Conservation (phyloP, 768 basidiomycete species). For the Agrocybe chaxingu region DNA sequence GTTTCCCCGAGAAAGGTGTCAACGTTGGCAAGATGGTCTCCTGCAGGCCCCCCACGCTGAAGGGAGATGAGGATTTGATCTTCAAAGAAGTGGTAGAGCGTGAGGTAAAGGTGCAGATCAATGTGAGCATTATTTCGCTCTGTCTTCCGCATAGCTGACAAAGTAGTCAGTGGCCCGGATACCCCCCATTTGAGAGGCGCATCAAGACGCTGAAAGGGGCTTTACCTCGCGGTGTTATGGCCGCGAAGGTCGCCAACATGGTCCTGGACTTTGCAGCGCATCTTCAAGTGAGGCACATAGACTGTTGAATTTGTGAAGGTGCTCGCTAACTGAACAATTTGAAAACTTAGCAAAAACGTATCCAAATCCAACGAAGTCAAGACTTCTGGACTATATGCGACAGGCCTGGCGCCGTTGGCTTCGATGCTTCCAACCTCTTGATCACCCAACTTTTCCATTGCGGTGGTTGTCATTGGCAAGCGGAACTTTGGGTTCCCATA, state of each 20-base stretch:
- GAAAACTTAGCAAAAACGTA: slow-evolving; percentile 15
- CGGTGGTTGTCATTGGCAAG: slow-evolving; percentile 40
- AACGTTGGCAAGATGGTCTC: slow-evolving; percentile 25
- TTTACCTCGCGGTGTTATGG: slow-evolving; percentile 27
- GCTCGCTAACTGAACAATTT: not conserved
- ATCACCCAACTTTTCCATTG: slow-evolving; percentile 37
- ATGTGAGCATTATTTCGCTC: slow-evolving; percentile 21
- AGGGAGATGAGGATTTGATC: slow-evolving; percentile 18
- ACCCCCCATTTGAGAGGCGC: slow-evolving; percentile 36
- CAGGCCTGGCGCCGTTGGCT: slow-evolving; percentile 5
- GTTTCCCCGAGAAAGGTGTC: slow-evolving; percentile 26
- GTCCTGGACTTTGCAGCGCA: slow-evolving; percentile 26
- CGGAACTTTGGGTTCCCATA: slow-evolving; percentile 35
- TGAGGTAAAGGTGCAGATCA: slow-evolving; percentile 30
- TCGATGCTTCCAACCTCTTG: slow-evolving; percentile 23
- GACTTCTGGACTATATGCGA: slow-evolving; percentile 33
- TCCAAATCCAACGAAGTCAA: slow-evolving; percentile 26
- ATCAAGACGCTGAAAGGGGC: slow-evolving; percentile 28
- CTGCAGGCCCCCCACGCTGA: slow-evolving; percentile 13
- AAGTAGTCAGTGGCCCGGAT: slow-evolving; percentile 45
- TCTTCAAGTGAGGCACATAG: slow-evolving; percentile 25
- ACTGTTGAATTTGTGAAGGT: not conserved
- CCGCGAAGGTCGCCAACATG: slow-evolving; percentile 25
- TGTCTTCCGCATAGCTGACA: not conserved
- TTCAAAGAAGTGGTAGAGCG: slow-evolving; percentile 18